phyloP scores from a whole-genome alignment of 2,329 filamentous ascomycete genomes.

The Calonectria pseudoreteaudii region DNA sequence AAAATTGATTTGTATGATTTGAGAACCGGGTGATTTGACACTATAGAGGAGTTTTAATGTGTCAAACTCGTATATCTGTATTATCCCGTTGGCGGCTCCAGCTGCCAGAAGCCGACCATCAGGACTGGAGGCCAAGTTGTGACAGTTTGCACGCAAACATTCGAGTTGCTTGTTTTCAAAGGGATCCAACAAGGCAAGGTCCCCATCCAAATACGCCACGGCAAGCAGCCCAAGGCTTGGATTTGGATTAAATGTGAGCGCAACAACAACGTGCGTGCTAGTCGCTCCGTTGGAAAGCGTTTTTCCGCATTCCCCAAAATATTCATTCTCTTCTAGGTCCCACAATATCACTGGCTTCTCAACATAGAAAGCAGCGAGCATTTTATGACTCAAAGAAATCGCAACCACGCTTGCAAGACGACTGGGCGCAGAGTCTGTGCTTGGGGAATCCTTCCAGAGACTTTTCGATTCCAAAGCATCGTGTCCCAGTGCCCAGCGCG shows the following conservation, averaged over 20 bases:
- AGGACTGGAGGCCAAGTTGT: conserved; percentile 45
- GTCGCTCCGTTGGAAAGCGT: conserved; percentile 46
- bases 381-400: conserved; percentile 44
- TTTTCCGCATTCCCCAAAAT: conserved; percentile 49
- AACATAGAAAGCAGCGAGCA: conserved; percentile 49
- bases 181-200: conserved; percentile 48
- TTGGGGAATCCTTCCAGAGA: conserved; percentile 38
- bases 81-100: conserved; percentile 36
- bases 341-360: conserved; percentile 48
- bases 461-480: conserved; percentile 21
- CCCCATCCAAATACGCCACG: conserved; percentile 46
- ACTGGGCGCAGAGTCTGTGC: conserved; percentile 10
- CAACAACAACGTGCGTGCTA: conserved; percentile 42
- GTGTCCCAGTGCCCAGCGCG: conserved; percentile 42
- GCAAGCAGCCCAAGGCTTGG: conserved; percentile 44
- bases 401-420: conserved; percentile 36
- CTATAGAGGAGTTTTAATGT: conserved; percentile 39
- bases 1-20: conserved; percentile 48
- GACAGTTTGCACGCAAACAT: conserved; percentile 42
- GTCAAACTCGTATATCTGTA: conserved; percentile 46
- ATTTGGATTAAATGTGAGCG: conserved; percentile 51
- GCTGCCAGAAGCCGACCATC: conserved; percentile 46
- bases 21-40: conserved; percentile 29
- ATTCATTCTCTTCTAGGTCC: conserved; percentile 47
- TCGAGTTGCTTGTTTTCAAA: conserved; percentile 38